Evolutionary conservation across 768 basidiomycete genomes (phyloP).

Genomic region (Podaxis sp.): DNA sequence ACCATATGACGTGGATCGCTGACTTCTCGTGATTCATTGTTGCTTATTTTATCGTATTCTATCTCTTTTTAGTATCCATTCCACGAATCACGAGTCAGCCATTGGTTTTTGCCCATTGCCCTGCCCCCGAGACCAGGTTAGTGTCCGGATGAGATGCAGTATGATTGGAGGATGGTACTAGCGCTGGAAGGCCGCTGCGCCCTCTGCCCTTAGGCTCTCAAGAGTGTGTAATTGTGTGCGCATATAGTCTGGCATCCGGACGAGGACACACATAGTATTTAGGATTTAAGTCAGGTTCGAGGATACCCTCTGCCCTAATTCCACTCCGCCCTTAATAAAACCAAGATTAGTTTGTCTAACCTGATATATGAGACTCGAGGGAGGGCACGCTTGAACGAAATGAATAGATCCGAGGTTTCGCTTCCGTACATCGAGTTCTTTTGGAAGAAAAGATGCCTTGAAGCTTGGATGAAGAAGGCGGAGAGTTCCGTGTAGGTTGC

Average conservation of each 20-base stretch:
- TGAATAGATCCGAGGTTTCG: too few species aligned
- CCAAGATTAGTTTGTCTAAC: too few species aligned
- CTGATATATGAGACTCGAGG: too few species aligned
- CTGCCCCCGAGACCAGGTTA: background rate
- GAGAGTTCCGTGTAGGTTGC: too few species aligned
- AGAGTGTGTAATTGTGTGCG: background rate
- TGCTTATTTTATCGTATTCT: background rate
- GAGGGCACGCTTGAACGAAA: too few species aligned
- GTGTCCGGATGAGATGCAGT: too few species aligned
- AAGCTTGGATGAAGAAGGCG: too few species aligned
- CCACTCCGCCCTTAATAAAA: background rate
- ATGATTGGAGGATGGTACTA: too few species aligned
- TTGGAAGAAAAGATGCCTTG: too few species aligned
- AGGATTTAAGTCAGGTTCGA: background rate
- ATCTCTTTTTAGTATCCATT: background rate
- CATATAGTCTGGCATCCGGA: too few species aligned
- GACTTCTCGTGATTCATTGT: background rate
- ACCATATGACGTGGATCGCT: background rate
- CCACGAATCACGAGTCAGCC: background rate
- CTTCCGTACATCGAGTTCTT: too few species aligned
- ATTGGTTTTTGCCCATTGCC: background rate
- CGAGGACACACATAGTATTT: too few species aligned
- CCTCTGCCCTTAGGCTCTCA: background rate
- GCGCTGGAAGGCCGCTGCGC: background rate
- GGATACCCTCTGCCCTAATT: background rate